Evolutionary conservation across 2,329 filamentous ascomycete species (phyloP).

Genomic region (Penicillium expansum): DNA sequence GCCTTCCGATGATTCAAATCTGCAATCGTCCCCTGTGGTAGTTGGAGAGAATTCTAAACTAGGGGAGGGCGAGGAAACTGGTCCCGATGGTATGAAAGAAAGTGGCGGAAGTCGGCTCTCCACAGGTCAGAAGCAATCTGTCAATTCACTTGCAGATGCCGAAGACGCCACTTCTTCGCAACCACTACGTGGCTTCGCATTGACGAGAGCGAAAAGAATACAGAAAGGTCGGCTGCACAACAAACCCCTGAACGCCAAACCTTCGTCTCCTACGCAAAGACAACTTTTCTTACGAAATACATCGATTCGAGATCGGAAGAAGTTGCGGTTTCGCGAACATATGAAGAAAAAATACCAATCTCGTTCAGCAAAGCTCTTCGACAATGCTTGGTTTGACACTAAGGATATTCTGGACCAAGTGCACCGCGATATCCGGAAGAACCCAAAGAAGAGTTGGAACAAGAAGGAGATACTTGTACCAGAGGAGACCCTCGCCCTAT

Average conservation of each 20-base stretch:
- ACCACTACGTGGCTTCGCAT: not conserved
- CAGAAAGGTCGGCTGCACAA: not conserved
- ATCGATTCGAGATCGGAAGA: slow-evolving; percentile 26
- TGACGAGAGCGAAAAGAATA: slow-evolving; percentile 1
- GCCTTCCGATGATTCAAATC: not conserved
- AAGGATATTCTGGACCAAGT: slow-evolving; percentile 27
- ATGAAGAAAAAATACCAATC: slow-evolving; percentile 8
- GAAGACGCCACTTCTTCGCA: not conserved
- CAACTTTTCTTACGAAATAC: slow-evolving; percentile 10
- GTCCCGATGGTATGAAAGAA: not conserved
- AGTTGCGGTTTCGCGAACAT: slow-evolving; percentile 27
- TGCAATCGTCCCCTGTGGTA: not conserved
- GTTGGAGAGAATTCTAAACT: not conserved
- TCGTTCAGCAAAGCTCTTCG: not conserved
- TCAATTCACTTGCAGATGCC: not conserved
- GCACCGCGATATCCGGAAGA: slow-evolving; percentile 16
- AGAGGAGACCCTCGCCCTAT: slow-evolving; percentile 35
- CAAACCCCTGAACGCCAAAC: not conserved
- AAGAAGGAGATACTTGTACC: slow-evolving; percentile 34
- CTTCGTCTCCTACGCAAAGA: not conserved
- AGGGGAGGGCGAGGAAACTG: not conserved
- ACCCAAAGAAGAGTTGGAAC: slow-evolving; percentile 10
- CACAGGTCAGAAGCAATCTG: not conserved
- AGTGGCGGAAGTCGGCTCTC: not conserved
- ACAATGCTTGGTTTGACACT: slow-evolving; percentile 27